Conservation (phyloP, 2,329 filamentous ascomycete genomes). For the Hyphodiscus sp. region DNA sequence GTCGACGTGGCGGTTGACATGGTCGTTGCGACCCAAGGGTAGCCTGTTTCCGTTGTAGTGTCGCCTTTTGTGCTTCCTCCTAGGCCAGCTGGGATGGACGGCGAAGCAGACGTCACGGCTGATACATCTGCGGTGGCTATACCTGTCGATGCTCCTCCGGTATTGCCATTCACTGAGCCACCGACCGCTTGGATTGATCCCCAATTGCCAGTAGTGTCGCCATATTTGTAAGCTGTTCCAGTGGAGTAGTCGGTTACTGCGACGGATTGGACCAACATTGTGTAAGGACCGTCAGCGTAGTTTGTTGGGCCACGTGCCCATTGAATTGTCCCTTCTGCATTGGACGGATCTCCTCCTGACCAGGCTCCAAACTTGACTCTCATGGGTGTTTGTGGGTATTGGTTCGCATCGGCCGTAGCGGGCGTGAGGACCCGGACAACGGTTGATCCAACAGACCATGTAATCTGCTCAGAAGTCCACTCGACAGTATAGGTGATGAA, state of each 20-base stretch:
- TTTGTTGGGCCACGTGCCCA: constrained; percentile 87
- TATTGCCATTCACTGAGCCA: constrained; percentile 66
- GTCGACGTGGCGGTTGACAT: constrained; percentile 38
- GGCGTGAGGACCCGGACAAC: constrained; percentile 70
- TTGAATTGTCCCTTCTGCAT: constrained; percentile 72
- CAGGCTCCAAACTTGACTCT: constrained; percentile 87
- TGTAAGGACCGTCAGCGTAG: constrained; percentile 76
- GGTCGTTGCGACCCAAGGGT: constrained; percentile 60
- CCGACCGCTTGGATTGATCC: constrained; percentile 74
- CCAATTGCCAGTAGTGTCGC: constrained; percentile 72
- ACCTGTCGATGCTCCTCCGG: constrained; percentile 31
- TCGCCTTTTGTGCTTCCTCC: constrained; percentile 49
- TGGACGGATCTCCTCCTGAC: constrained; percentile 78
- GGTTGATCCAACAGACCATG: constrained; percentile 77
- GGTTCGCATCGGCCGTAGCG: constrained; percentile 58
- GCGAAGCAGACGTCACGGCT: constrained; percentile 54
- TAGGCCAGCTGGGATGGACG: constrained; percentile 64
- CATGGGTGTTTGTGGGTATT: constrained; percentile 96
- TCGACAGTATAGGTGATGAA: constrained; percentile 88
- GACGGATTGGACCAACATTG: constrained; percentile 74
- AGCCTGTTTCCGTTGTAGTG: constrained; percentile 51
- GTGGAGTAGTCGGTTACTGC: constrained; percentile 88
- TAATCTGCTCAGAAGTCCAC: constrained; percentile 79
- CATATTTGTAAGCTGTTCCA: constrained; percentile 76
- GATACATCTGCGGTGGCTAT: constrained; percentile 52